A percentile compares a stretch with the other conserved stretches of the same genome.
Conservation (phyloP, 1,284 basidiomycete genomes). For the Coniferiporia sulphurascens region DNA sequence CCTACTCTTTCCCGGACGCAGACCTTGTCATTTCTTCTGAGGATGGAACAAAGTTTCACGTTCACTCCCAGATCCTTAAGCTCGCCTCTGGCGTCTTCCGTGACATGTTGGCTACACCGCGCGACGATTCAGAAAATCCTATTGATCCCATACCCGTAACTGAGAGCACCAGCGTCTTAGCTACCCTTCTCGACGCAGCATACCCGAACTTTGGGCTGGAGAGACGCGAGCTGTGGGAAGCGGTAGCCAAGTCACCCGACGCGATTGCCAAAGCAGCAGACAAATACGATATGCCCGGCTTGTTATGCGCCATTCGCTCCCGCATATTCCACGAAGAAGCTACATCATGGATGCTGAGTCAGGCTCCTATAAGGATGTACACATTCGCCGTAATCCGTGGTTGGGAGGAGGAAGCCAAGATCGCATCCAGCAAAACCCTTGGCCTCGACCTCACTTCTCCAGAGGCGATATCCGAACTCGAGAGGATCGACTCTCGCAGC, state of each 20-base stretch:
- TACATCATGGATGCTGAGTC: slow-evolving; percentile 8
- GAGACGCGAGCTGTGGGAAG: neutral
- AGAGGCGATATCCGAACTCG: neutral
- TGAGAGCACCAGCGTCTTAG: neutral
- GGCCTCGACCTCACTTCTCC: slow-evolving; percentile 28
- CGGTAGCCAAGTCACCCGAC: neutral
- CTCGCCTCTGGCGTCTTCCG: slow-evolving; percentile 38
- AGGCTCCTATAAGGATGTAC: slow-evolving; percentile 34
- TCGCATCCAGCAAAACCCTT: slow-evolving; percentile 37
- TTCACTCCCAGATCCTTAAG: slow-evolving; percentile 37
- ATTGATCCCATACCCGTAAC: slow-evolving; percentile 1
- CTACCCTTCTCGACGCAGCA: slow-evolving; percentile 1
- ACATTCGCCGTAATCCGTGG: slow-evolving; percentile 38
- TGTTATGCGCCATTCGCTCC: slow-evolving; percentile 9
- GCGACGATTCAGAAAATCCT: neutral
- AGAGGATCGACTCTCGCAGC: neutral
- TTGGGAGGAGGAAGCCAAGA: slow-evolving; percentile 36
- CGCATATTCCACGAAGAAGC: neutral
- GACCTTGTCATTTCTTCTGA: slow-evolving; percentile 37
- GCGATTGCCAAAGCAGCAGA: neutral
- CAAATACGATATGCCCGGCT: neutral
- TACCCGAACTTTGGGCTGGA: slow-evolving; percentile 1
- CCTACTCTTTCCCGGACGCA: slow-evolving; percentile 22
- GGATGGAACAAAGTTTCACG: slow-evolving; percentile 35
- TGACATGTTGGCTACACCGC: slow-evolving; percentile 32